These are phyloP conservation scores for Paraurostyla sp. DNA, from an alignment of 73 alveolate genomes.

Conservation along the genomic window DNA sequence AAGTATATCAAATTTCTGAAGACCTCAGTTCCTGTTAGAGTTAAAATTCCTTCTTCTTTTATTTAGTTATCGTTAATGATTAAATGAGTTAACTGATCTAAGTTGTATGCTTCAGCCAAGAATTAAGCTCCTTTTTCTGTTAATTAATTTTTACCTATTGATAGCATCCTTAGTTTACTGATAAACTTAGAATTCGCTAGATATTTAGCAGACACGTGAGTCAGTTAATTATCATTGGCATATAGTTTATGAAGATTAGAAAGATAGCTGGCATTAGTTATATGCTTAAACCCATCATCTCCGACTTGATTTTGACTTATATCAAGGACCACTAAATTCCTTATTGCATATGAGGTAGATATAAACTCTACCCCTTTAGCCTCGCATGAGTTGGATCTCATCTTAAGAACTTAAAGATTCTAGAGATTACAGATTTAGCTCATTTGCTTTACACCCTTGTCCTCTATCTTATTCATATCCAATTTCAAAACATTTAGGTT, in stretches of 20 bases:
- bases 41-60: constrained; percentile 59
- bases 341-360: constrained; percentile 22
- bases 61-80: constrained; percentile 45
- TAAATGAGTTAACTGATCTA: constrained; percentile 27
- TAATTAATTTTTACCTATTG: constrained; percentile 50
- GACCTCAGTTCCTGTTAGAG: constrained; percentile 17
- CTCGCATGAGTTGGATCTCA: constrained; percentile 35
- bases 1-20: constrained; percentile 36
- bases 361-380: constrained; percentile 46
- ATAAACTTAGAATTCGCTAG: constrained; percentile 25
- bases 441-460: constrained; percentile 54
- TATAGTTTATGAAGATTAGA: constrained; percentile 26
- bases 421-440: constrained; percentile 8
- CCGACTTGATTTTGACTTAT: constrained; percentile 42
- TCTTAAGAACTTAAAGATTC: constrained; percentile 6
- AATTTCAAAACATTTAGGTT: background rate
- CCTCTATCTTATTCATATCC: constrained; percentile 31
- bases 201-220: constrained; percentile 22
- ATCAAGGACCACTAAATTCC: constrained; percentile 24
- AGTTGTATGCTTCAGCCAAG: background rate
- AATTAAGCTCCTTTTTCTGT: constrained; percentile 38
- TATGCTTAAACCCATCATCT: constrained; percentile 65
- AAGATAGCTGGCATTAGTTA: constrained; percentile 26
- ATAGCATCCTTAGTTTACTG: constrained; percentile 37
- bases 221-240: constrained; percentile 51